A percentile compares a stretch with the other conserved stretches of the same genome.
phyloP scores from a whole-genome alignment of 225 moss, liverwort and hornwort genomes.

The Marchantia paleacea region DNA sequence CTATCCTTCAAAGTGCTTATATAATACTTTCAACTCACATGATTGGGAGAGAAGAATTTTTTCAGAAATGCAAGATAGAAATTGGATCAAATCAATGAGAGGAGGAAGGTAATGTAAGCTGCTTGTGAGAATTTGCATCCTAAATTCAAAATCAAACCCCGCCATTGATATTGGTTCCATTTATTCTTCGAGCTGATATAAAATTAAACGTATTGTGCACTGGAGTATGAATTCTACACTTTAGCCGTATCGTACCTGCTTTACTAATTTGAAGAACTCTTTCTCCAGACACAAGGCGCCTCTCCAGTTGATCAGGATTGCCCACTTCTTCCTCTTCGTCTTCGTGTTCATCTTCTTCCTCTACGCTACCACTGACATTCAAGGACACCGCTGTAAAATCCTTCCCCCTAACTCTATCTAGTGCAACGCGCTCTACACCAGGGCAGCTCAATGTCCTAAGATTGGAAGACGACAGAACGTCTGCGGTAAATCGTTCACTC shows the following conservation, averaged over 20 bases:
- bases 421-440: not conserved
- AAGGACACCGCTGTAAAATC: constrained; percentile 18
- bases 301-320: constrained; percentile 31
- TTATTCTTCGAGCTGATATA: not conserved
- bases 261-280: constrained; percentile 52
- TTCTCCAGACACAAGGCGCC: constrained; percentile 49
- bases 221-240: no score
- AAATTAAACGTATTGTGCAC: no score
- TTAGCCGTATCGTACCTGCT: constrained; percentile 33
- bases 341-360: constrained; percentile 14
- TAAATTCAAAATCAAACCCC: not conserved
- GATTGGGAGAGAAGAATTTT: no score
- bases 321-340: constrained; percentile 12
- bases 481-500: not conserved
- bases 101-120: not conserved
- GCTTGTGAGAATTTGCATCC: not conserved
- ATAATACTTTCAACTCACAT: no score
- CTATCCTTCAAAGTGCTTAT: no score
- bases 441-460: not conserved
- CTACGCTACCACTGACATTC: constrained; percentile 7
- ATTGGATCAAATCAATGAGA: not conserved
- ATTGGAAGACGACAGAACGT: not conserved
- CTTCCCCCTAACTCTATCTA: not conserved
- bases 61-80: not conserved
- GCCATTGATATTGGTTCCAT: not conserved